Base-by-base conservation (phyloP, 2,329 filamentous ascomycete species). In the Colletotrichum eremochloae region DNA sequence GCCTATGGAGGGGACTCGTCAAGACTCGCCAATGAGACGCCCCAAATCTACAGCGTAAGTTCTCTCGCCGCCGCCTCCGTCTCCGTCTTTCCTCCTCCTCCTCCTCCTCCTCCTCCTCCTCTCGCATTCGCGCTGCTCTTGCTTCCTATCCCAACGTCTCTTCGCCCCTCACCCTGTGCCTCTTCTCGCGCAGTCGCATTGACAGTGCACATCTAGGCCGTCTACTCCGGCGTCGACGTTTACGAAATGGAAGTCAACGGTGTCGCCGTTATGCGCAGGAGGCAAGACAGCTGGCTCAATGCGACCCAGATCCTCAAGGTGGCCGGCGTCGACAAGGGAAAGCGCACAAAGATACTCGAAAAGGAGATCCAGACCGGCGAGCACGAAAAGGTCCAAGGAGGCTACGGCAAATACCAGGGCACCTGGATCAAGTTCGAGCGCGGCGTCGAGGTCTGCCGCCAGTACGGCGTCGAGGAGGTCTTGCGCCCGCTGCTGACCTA, bases 161-260 rank as follows among this genome's bases (percentile, higher is more conserved):
- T 9, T 3, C 44, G 2, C 38, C 33, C 33, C 33, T 8, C 33
- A 3, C 15, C 42, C 42, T 3, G 6, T 8, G 18, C 42, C 42
- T 44, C 20, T 44, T 46, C 20, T 46, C 7, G 48, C 40, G 52
- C 38, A 31, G 46, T 71, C 29, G 52, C 46, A 18, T 69, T 29
- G 66, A 73, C 67, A 64, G 8, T 18, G 3, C 48, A 18, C 29
- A 33, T 67, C 14, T 75, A 90, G 88, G 96, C 96, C 73, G 93
- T 97, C 52, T 98, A 98, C 82, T 98, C 96, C 9, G 95, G 95
- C 76, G 94, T 98, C 57, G 92, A 96, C 73, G 96, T 99, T 20
- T 99, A 98, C 85, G 96, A 99, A 83, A 98, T 98, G 95, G 95
- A 98, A 81, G 93, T 98, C 73, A 97, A 97, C 80, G 90, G 90